Base-by-base conservation (phyloP, 352 stramenopile genomes). In the Aphanomyces cochlioides region DNA sequence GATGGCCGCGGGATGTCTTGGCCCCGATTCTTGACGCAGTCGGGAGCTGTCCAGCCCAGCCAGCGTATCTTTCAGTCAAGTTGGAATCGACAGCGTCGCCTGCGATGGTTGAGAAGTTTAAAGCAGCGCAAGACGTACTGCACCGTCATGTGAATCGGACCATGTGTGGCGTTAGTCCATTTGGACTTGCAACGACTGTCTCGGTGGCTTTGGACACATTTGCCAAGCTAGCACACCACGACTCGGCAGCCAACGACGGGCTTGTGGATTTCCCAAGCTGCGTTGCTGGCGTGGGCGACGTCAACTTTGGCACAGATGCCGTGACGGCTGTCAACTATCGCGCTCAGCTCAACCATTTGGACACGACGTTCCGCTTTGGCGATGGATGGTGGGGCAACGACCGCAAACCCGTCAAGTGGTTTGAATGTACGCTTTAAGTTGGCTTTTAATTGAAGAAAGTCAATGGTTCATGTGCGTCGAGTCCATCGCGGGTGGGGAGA, bases 221-320 rank as follows among this genome's bases (percentile, higher is more conserved):
- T 3, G 41, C 58, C 4, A 19, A 57, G 7, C 28, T 76, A 3
- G 77, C 76, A 21, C 63, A 47, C 50, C 76, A 81, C 61, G 40
- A 73, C 7, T 28, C 28, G 28, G 12, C 40, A 28, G 38, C 58
- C 17, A 76, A 81, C 56, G 79, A 85, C 37, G 77, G 79, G 10
- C 68, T 76, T 5, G 79, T 83, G 41, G 74, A 74, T 21, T 74
- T 85, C 21, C 21, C 28, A 3, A 83, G 77, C 67, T 85, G 79
- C 64, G 58, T 66, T 2, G 70, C 43, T 0, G 81, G 79, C 1
- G 58, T 88, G 5, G 53, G 77, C 0, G 56, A 65, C 3, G 56
- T 74, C 28, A 59, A 79, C 17, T 89, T 85, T 39, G 66, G 74
- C 10, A 47, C 48, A n/a, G 37, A 74, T 15, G 37, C 50, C 0